Base-by-base conservation (phyloP, 2,329 filamentous ascomycete genomes). In the Biscogniauxia mediterranea region DNA sequence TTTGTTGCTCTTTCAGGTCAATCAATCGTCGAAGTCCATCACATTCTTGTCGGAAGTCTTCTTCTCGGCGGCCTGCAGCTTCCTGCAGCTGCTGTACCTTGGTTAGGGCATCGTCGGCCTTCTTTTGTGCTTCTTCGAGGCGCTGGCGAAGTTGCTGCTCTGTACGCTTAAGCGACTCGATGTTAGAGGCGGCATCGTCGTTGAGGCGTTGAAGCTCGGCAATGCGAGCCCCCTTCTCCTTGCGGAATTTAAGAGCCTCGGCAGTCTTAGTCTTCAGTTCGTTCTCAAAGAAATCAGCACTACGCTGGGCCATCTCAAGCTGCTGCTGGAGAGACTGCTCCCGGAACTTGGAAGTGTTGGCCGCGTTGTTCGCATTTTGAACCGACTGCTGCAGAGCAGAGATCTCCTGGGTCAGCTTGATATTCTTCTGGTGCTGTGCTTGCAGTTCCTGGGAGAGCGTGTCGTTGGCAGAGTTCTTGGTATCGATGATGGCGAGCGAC, bases 271-370 rank as follows among this genome's bases (percentile, higher is more conserved):
- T 93, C 79, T 96, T 94, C 21, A 98, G 84, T 75, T 99, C 95
- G 51, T 84, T 88, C 72, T 97, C 92, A 59, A 95, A 89, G 91
- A 93, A 99, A 69, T 98, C 94, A 66, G 92, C 91, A 78, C 93
- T 97, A 71, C 90, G 90, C 74, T 92, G 93, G 19, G 94, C 87
- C 59, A 96, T 82, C 51, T 96, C 92, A 42, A 98, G 83, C 75
- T 98, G 93, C 75, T 97, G 93, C 75, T 95, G 89, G 13, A 98
- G 80, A 28, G 88, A 90, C 72, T 97, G 92, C 74, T 97, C 93
- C 65, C 91, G 89, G 80, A 96, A 97, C 70, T 93, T 96, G 64
- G 93, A 88, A 61, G 87, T 92, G 50, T 89, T 92, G 1, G 90
- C 87, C 23, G 90, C 86, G 25, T 91, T 91, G 73, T 93, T 91